Base-by-base conservation (phyloP, 345 rosid genomes). In the Brassica nigra region DNA sequence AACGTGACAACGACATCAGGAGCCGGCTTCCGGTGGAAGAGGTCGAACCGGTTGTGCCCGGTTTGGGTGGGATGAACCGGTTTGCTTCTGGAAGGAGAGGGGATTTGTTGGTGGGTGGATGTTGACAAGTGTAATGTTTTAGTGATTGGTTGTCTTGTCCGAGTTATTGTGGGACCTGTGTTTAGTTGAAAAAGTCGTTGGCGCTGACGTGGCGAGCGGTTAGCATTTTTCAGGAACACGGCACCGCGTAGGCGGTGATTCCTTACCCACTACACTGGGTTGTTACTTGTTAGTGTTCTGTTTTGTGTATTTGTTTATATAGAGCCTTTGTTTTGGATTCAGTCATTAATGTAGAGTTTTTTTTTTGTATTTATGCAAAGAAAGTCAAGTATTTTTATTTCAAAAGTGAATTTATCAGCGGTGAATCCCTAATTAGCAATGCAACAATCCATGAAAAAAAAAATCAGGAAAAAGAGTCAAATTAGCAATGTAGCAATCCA, bases 31-130 rank as follows among this genome's bases (percentile, higher is more conserved):
- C 92, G 27, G 36, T 57, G 44, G 65, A 71, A 10, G 89, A 83
- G 0, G 27, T 67, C 2, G 87, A 86, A 62, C 79, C 86, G 84
- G 78, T 79, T 2, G 61, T 31, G 0, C 68, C 83, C 76, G 79
- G 90, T 71, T 73, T 89, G 59, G 96, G 87, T 16, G 88, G 83
- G 44, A 84, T 88, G 91, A 78, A 36, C 75, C 87, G 89, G 85
- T 87, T 89, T 67, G 79, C 85, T 58, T 91, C 93, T 5, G 92
- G 96, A 18, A 85, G 93, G 82, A 86, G 81, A 82, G 80, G 85
- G 61, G 91, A 84, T 70, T 73, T 85, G 70, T 86, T 86, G 82
- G 76, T 86, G 82, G 76, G 44, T 44, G 54, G 71, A 7, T 65
- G 61, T 10, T 68, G 85, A 82, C 78, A 78, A 37, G 74, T 70